phyloP scores from a whole-genome alignment of 2,329 filamentous ascomycete species.

The Cylindrodendrum hubeiense region DNA sequence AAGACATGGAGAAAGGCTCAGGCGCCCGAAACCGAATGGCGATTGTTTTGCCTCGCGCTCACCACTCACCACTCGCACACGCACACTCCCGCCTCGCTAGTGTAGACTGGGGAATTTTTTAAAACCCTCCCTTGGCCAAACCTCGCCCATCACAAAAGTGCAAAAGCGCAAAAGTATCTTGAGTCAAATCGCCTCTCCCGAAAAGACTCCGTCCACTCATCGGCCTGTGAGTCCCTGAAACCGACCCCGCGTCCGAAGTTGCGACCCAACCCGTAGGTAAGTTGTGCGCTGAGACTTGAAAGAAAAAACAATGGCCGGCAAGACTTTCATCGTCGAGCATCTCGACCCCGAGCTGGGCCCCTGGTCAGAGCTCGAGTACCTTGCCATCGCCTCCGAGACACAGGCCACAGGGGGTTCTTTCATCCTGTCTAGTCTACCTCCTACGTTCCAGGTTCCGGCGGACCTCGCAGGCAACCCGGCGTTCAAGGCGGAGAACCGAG shows the following conservation, averaged over 20 bases:
- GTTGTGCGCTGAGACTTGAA: not conserved
- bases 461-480: conserved; percentile 67
- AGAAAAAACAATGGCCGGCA: conserved; percentile 57
- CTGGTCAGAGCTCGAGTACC: conserved; percentile 96
- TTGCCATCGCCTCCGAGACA: conserved; percentile 86
- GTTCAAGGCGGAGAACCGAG: conserved; percentile 78
- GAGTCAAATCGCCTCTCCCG: not conserved
- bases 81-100: conserved; percentile 12
- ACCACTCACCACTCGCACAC: conserved; percentile 8
- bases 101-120: conserved; percentile 24
- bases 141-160: conserved; percentile 2
- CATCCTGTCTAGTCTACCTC: conserved; percentile 84
- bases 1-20: not conserved
- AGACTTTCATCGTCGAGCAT: conserved; percentile 95
- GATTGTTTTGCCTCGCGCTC: conserved; percentile 4
- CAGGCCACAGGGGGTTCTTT: conserved; percentile 75
- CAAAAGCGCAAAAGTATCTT: conserved; percentile 6
- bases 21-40: conserved; percentile 13
- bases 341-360: conserved; percentile 93
- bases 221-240: not conserved
- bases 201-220: not conserved
- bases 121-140: conserved; percentile 12
- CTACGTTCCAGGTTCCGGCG: conserved; percentile 73
- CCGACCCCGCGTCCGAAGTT: not conserved
- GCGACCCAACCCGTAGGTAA: not conserved